Percentiles rank a stretch among this genome's conserved stretches.
Conservation (phyloP, 345 rosid species). For the Tarenaya hassleriana region DNA sequence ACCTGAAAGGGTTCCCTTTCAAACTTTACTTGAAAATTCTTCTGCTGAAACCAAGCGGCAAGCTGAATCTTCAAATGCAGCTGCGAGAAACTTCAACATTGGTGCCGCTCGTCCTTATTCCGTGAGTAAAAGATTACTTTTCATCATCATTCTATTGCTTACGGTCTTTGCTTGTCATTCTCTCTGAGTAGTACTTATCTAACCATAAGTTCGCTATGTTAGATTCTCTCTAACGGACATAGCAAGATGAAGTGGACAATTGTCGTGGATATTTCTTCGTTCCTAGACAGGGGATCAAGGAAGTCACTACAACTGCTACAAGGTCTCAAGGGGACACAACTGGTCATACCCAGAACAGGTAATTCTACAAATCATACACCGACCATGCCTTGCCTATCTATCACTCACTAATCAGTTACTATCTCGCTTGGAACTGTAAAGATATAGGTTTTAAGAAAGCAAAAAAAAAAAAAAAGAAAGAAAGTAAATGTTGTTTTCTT, state of each 20-base stretch:
- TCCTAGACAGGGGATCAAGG: conserved; percentile 61
- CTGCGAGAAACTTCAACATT: conserved; percentile 32
- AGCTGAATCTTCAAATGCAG: conserved; percentile 19
- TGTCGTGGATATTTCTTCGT: conserved; percentile 62
- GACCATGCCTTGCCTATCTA: too few relatives aligned
- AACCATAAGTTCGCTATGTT: conserved; percentile 22
- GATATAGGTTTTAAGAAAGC: background rate
- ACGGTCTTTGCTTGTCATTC: background rate
- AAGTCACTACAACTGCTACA: conserved; percentile 68
- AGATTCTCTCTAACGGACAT: conserved; percentile 38
- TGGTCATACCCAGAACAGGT: conserved; percentile 76
- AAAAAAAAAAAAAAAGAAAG: too few relatives aligned
- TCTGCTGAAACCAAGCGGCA: conserved; percentile 30
- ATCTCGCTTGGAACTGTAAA: background rate
- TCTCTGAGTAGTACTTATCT: conserved; percentile 4
- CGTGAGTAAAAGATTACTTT: conserved; percentile 32
- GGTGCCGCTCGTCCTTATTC: conserved; percentile 31
- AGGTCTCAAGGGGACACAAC: conserved; percentile 76
- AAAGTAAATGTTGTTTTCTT: too few relatives aligned
- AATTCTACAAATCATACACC: conserved; percentile 9
- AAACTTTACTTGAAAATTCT: conserved; percentile 34
- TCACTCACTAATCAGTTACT: background rate
- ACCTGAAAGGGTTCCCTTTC: conserved; percentile 53
- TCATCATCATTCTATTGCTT: too few relatives aligned
- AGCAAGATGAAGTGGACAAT: conserved; percentile 60